Base-by-base conservation (phyloP, 2,329 filamentous ascomycete genomes). In the Colletotrichum theobromicola region DNA sequence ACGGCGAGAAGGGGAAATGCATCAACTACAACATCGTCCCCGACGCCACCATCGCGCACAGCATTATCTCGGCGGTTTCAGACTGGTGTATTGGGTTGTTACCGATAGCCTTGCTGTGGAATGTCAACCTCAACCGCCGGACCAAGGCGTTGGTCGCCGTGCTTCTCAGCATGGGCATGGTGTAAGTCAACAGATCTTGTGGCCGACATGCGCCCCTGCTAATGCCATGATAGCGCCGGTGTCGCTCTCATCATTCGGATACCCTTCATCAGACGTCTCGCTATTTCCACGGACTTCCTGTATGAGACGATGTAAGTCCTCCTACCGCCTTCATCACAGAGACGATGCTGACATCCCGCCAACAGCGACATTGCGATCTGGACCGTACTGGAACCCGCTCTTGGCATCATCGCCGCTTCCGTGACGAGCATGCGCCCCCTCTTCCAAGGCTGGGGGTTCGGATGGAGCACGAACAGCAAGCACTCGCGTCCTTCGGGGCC, bases 71-170 rank as follows among this genome's bases (percentile, higher is more conserved):
- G 30, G 86, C 85, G 8, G 72, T 86, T 7, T 85, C 83, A 57
- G 88, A 91, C 75, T 87, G 88, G 81, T 83, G 84, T 2, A 83
- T 90, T 15, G 88, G 86, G 3, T 78, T 88, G 5, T 78, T 91
- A 6, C 89, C 89, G 1, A 83, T 89, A 8, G 84, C 85, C 15
- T 84, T 91, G 50, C 81, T 91, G 0, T 89, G 88, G 86, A 81
- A 85, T 24, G 82, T 90, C 42, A 85, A 87, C 72, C 87, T 90
- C 81, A 86, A 85, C 55, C 79, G 79, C 50, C 82, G 83, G 46
- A 87, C 85, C 5, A 90, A 89, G 77, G 67, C 85, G 7, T 81
- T 85, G 18, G 82, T 90, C 32, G 85, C 84, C 6, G 77, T 85
- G 4, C 84, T 91, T 62, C 79, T 91, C 4, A 84, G 86, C 53